Base-by-base conservation (phyloP, 2,329 filamentous ascomycete genomes). In the Alternaria rosae region DNA sequence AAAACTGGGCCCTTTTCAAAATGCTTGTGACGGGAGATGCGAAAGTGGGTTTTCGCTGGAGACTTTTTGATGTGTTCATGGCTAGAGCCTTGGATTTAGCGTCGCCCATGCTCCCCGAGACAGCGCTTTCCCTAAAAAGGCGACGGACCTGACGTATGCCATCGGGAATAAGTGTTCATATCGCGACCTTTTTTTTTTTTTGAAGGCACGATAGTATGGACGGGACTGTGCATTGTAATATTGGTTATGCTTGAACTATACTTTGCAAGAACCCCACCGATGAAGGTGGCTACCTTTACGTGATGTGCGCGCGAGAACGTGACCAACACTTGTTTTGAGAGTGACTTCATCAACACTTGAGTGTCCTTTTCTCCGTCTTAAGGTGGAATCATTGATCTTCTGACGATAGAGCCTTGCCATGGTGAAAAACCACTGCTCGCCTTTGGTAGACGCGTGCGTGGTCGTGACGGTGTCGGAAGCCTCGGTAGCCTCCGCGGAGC, bases 21-120 rank as follows among this genome's bases (percentile, higher is more conserved):
- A 56, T 57, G 54, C 26, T 45, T 28, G 38, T 51, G 53, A 44
- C 35, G 21, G 28, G 54, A 56, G 20, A 57, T 28, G 28, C 35
- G 38, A 32, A 17, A 8, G 58, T 51, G 53, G 53, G 45, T 41
- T 54, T 20, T n/a, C 44, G 32, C 35, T 60, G 56, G 54, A 47
- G 52, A 23, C 10, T 38, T 44, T 52, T 56, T 13, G 21, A 15
- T 11, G n/a, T n/a, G 30, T 30, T 25, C 44, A 26, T 57, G 42
- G 42, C 32, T 56, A 25, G 44, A 41, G 38, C 52, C 57, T n/a
- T 56, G 28, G 25, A 25, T n/a, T 35, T 51, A 41, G 38, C 47
- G 41, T 41, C 44, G 41, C 20, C 15, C 15, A 20, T 30, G 48
- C n/a, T 45, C 30, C 48, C 48, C 50, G 35, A 45, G 20, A 6